Conservation (phyloP, 345 rosid genomes). For the Populus pruinosa region DNA sequence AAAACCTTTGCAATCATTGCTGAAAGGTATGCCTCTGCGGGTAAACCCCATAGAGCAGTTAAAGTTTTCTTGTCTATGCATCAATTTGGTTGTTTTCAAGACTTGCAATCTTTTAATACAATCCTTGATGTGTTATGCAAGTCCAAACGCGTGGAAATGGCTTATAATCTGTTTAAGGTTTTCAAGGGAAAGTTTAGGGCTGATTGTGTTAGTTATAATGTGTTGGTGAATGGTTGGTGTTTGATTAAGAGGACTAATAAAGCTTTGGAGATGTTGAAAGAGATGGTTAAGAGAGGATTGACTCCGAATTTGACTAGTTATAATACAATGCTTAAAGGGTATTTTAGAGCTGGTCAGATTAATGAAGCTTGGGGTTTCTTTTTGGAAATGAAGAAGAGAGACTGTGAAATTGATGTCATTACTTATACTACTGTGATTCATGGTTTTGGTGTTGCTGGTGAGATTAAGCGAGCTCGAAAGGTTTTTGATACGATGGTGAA, state of each 20-base stretch:
- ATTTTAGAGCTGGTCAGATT: conserved; percentile 68
- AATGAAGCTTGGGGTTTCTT: conserved; percentile 80
- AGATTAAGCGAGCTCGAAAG: conserved; percentile 55
- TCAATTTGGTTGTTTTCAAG: conserved; percentile 71
- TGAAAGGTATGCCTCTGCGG: conserved; percentile 65
- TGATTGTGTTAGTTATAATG: conserved; percentile 71
- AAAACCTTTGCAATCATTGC: conserved; percentile 69
- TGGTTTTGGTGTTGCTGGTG: conserved; percentile 72
- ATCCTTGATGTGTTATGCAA: conserved; percentile 78
- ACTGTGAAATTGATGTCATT: conserved; percentile 68
- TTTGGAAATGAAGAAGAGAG: conserved; percentile 84
- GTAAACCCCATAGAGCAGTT: conserved; percentile 73
- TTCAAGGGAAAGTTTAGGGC: conserved; percentile 61
- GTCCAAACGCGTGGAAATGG: conserved; percentile 70
- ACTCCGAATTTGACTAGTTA: conserved; percentile 58
- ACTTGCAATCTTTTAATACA: conserved; percentile 70
- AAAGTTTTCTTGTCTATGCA: conserved; percentile 78
- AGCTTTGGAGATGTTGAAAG: conserved; percentile 75
- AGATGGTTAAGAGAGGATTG: conserved; percentile 77
- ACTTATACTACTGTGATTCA: conserved; percentile 77
- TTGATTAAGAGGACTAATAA: conserved; percentile 69
- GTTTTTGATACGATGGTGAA: conserved; percentile 67
- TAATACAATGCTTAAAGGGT: conserved; percentile 79
- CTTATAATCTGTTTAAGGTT: conserved; percentile 57
- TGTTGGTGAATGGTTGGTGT: conserved; percentile 88